Percentiles rank a stretch among this genome's conserved stretches.
Conservation (phyloP, 805 yeast species). For the Cyberlindnera saturnus region DNA sequence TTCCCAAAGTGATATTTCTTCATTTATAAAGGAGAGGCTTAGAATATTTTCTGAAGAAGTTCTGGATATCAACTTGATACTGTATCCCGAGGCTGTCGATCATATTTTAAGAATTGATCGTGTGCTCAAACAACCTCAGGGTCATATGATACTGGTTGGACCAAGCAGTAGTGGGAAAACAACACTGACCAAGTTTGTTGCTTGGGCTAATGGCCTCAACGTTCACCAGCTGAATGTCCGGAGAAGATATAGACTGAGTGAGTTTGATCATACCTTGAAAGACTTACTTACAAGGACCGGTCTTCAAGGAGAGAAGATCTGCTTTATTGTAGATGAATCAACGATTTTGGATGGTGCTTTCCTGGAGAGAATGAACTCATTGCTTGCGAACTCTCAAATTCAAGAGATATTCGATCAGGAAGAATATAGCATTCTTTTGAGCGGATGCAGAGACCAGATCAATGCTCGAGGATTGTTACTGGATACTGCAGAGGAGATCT, state of each 20-base stretch:
- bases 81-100: conserved; percentile 67
- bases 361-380: conserved; percentile 84
- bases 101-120: conserved; percentile 77
- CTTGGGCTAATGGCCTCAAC: conserved; percentile 83
- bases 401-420: conserved; percentile 86
- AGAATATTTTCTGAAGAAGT: conserved; percentile 76
- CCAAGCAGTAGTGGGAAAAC: conserved; percentile 79
- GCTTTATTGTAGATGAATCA: conserved; percentile 78
- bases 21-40: conserved; percentile 59
- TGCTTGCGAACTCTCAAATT: conserved; percentile 88
- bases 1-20: conserved; percentile 36
- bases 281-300: conserved; percentile 44
- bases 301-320: conserved; percentile 51
- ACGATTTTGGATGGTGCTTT: conserved; percentile 71
- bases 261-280: conserved; percentile 65
- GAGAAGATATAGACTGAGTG: conserved; percentile 44
- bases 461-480: conserved; percentile 54
- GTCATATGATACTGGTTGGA: conserved; percentile 84
- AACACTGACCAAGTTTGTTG: conserved; percentile 70
- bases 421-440: conserved; percentile 48
- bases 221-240: conserved; percentile 54
- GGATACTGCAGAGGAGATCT: conserved; percentile 64
- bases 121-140: conserved; percentile 78
- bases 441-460: conserved; percentile 49
- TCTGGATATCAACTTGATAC: conserved; percentile 48